A percentile compares a stretch with the other conserved stretches of the same genome.
phyloP scores from a whole-genome alignment of 371 early-diverging fungal species.

The Lichtheimia hyalospora region DNA sequence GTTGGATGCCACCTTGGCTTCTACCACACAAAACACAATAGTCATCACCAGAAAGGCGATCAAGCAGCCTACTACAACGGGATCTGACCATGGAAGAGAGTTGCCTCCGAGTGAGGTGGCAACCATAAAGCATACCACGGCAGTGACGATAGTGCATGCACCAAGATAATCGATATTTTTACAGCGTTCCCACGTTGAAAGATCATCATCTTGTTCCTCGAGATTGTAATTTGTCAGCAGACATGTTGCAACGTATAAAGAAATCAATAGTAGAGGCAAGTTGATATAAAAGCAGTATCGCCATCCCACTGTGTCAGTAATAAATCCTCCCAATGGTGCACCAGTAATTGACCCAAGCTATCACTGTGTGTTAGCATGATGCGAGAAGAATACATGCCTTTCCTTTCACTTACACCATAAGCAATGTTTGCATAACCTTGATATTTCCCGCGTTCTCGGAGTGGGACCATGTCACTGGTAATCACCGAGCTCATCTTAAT shows the following conservation, averaged over 20 bases:
- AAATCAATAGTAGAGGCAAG: constrained; percentile 63
- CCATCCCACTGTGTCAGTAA: constrained; percentile 55
- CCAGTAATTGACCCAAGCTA: constrained; percentile 73
- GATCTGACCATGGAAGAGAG: constrained; percentile 61
- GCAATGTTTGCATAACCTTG: constrained; percentile 49
- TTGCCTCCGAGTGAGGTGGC: constrained; percentile 69
- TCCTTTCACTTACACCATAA: constrained; percentile 26
- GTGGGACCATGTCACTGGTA: constrained; percentile 41
- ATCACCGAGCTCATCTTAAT: constrained; percentile 32
- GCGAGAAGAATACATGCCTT: too few relatives aligned
- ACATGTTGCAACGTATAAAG: constrained; percentile 42
- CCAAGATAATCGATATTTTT: constrained; percentile 69
- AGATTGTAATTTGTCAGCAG: constrained; percentile 43
- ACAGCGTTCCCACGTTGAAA: constrained; percentile 49
- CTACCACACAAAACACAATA: constrained; percentile 52
- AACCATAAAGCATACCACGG: constrained; percentile 56
- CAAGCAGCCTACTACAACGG: constrained; percentile 56
- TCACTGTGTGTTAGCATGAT: background rate
- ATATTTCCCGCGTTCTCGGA: constrained; percentile 48
- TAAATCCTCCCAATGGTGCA: constrained; percentile 68
- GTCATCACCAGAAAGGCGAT: constrained; percentile 43
- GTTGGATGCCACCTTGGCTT: constrained; percentile 56
- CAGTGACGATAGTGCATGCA: constrained; percentile 41
- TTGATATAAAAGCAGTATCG: constrained; percentile 76
- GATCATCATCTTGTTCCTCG: constrained; percentile 32